Evolutionary conservation across 805 yeast species (phyloP).

Genomic region (Wickerhamiella spandovensis): DNA sequence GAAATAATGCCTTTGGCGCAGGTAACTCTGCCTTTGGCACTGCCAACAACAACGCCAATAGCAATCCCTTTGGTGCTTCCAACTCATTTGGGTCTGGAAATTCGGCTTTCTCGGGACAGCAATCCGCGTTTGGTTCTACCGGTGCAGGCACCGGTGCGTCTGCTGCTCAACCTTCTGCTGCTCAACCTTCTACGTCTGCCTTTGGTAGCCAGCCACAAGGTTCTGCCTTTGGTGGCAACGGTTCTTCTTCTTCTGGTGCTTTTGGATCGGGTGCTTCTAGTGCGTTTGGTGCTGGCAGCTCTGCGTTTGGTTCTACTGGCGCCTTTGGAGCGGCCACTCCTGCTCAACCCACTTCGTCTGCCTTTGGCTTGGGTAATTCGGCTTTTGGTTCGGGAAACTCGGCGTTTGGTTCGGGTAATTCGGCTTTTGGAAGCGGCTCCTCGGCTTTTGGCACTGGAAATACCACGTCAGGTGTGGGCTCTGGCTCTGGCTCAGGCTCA

Average conservation of each 20-base stretch:
- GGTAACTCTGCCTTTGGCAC: conserved; percentile 6
- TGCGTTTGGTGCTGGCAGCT: conserved; percentile 16
- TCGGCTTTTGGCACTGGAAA: conserved; percentile 8
- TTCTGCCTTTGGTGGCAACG: background rate
- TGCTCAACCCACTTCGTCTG: background rate
- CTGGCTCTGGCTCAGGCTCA: conserved; percentile 11
- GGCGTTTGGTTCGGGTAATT: conserved; percentile 19
- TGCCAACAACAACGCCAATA: conserved; percentile 1
- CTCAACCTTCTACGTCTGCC: conserved; percentile 4
- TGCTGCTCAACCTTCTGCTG: background rate
- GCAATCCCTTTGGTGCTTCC: background rate
- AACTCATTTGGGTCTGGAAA: background rate
- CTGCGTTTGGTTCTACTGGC: conserved; percentile 20
- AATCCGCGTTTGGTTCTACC: background rate
- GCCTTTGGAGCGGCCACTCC: conserved; percentile 7
- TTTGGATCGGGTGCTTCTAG: background rate
- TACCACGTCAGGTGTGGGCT: conserved; percentile 1
- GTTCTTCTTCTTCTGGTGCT: background rate
- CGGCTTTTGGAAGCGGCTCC: conserved; percentile 8
- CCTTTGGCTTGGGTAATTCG: conserved; percentile 9
- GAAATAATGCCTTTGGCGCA: conserved; percentile 11
- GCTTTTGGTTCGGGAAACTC: conserved; percentile 17
- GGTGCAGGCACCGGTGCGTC: conserved; percentile 1
- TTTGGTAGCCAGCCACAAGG: background rate
- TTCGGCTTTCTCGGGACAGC: background rate